phyloP scores from a whole-genome alignment of 2,329 filamentous ascomycete species.

The Cercospora sp. region DNA sequence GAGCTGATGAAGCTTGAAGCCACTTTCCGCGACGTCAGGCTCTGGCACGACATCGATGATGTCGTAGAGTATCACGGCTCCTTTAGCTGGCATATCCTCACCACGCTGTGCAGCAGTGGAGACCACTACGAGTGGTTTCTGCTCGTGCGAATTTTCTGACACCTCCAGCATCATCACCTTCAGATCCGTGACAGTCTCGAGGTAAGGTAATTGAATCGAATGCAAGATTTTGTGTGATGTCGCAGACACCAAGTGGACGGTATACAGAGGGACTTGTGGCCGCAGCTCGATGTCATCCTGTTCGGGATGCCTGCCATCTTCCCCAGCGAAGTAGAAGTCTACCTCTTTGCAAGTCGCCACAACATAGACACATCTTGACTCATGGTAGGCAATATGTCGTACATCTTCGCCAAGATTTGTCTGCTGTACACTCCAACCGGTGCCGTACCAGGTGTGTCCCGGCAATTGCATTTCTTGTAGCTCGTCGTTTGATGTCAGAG shows the following conservation, averaged over 20 bases:
- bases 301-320: constrained; percentile 82
- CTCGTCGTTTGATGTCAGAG: constrained; percentile 53
- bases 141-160: constrained; percentile 86
- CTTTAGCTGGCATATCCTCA: constrained; percentile 84
- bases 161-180: constrained; percentile 83
- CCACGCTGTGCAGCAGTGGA: constrained; percentile 85
- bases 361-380: constrained; percentile 71
- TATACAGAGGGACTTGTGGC: constrained; percentile 70
- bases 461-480: constrained; percentile 75
- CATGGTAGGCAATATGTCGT: constrained; percentile 73
- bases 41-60: constrained; percentile 90
- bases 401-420: constrained; percentile 68
- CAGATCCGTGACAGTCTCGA: constrained; percentile 77
- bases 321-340: constrained; percentile 80
- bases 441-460: constrained; percentile 66
- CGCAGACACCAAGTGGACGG: constrained; percentile 76
- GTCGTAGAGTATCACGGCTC: constrained; percentile 86
- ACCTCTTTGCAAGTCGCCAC: constrained; percentile 67
- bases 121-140: constrained; percentile 76
- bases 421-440: constrained; percentile 74
- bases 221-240: constrained; percentile 78
- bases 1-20: constrained; percentile 79
- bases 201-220: constrained; percentile 68
- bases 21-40: constrained; percentile 79
- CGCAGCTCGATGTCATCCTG: constrained; percentile 60